phyloP scores from a whole-genome alignment of 78 protist species.

The slime mould (Dictyostelium discoideum) region dicty_2.7 NC_007090.3:881001-881500 shows the following conservation, averaged over 20 bases:
- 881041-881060: constrained; percentile 13
- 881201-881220: constrained; percentile 38
- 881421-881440: not conserved
- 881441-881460: not conserved
- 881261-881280: constrained; percentile 36
- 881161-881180: constrained; percentile 26
- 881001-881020: constrained; percentile 15
- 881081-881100: constrained; percentile 70
- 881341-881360: not conserved
- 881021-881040: not conserved
- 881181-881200: constrained; percentile 52
- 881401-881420: not conserved
- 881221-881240: constrained; percentile 69
- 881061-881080: constrained; percentile 12
- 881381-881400: not conserved
- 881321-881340: not conserved
- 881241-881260: constrained; percentile 37
- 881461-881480: not conserved
- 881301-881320: constrained; percentile 18
- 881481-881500: no score
- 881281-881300: constrained; percentile 50
- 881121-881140: constrained; percentile 67
- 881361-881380: no score
- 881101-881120: constrained; percentile 63
- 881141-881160: constrained; percentile 58